Evolutionary conservation across 805 yeast genomes (phyloP).

Genomic region (Millerozyma acaciae): DNA sequence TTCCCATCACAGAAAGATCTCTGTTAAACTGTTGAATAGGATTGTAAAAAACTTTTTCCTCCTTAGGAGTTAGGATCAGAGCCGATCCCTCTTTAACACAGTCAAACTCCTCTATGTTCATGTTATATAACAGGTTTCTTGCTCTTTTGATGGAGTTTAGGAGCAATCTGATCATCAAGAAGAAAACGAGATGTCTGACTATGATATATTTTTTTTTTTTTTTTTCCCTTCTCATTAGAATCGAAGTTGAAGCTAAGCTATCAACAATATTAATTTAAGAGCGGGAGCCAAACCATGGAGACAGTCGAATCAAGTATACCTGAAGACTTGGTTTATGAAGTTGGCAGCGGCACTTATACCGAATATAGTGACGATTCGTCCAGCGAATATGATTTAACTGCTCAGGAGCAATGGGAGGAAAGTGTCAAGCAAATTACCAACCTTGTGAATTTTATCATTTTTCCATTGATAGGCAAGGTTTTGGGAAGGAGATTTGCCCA

Average conservation of each 20-base stretch:
- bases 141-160: too few species aligned
- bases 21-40: slow-evolving; percentile 97
- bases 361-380: slow-evolving; percentile 9
- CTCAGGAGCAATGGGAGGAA: slow-evolving; percentile 74
- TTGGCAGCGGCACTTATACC: too few species aligned
- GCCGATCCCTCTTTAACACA: slow-evolving; percentile 75
- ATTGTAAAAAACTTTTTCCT: slow-evolving; percentile 85
- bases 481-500: slow-evolving; percentile 60
- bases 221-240: too few species aligned
- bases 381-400: slow-evolving; percentile 32
- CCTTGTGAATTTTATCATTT: slow-evolving; percentile 53
- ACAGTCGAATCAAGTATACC: slow-evolving; percentile 5
- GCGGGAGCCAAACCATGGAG: neutral
- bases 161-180: too few species aligned
- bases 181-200: slow-evolving; percentile 1
- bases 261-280: neutral
- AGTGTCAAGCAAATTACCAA: slow-evolving; percentile 56
- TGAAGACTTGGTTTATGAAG: slow-evolving; percentile 5
- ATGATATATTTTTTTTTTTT: neutral
- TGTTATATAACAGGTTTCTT: too few species aligned
- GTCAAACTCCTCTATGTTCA: slow-evolving; percentile 27
- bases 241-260: neutral
- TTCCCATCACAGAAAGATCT: slow-evolving; percentile 80
- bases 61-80: slow-evolving; percentile 73
- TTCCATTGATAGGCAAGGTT: slow-evolving; percentile 65